Percentiles rank a stretch among this genome's conserved stretches.
These are phyloP conservation scores for Auricularia sp. DNA, from an alignment of 768 basidiomycete genomes.

Conservation along the genomic window DNA sequence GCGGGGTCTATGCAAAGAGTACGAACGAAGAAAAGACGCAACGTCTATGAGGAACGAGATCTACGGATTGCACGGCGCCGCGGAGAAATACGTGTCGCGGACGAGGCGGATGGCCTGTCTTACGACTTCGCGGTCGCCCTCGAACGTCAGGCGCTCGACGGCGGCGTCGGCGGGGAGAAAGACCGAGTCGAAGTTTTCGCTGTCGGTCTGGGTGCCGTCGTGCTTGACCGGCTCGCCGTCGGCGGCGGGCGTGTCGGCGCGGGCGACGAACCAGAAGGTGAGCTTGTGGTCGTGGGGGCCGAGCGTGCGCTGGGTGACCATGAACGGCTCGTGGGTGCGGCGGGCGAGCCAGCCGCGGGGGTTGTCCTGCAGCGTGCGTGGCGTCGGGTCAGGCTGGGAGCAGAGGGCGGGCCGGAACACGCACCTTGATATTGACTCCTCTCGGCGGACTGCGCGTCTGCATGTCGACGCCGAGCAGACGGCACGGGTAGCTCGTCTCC, in stretches of 20 bases:
- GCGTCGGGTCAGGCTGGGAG: too few species aligned
- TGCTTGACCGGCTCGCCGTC: neutral
- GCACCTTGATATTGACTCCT: conserved; percentile 27
- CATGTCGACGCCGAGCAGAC: conserved; percentile 39
- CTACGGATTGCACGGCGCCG: too few species aligned
- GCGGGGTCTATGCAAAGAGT: too few species aligned
- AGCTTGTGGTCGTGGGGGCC: neutral
- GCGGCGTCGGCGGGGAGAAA: neutral
- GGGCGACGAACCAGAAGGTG: conserved; percentile 1
- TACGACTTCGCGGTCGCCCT: neutral
- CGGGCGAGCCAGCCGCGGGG: neutral
- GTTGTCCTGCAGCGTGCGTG: neutral
- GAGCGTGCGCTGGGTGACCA: conserved; percentile 1
- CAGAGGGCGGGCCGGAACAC: neutral
- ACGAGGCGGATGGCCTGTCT: neutral
- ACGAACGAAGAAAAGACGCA: too few species aligned
- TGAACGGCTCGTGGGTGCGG: neutral
- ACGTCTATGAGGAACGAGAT: too few species aligned
- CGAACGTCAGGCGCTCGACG: neutral
- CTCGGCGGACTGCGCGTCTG: conserved; percentile 45
- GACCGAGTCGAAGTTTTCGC: conserved; percentile 27
- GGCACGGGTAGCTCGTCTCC: conserved; percentile 53
- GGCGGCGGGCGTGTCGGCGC: neutral
- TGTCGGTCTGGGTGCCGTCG: conserved; percentile 33
- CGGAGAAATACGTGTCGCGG: neutral